These are phyloP conservation scores for Xylariaceae sp. DNA, from an alignment of 2,329 filamentous ascomycete genomes.

Conservation along the genomic window DNA sequence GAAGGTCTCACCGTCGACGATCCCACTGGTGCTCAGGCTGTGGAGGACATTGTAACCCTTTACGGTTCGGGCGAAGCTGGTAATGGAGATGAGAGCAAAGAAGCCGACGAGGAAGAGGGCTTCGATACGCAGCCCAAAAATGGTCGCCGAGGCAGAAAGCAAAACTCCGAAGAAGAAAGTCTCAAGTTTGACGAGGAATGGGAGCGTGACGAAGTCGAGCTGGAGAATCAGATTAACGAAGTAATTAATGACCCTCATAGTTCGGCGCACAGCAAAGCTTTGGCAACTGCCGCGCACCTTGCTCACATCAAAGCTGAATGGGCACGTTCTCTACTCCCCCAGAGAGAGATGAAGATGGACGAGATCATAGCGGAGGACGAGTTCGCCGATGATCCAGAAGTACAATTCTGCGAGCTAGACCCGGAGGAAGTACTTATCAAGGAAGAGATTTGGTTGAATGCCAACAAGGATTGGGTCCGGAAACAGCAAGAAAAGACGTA, in stretches of 20 bases:
- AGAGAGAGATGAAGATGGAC: conserved; percentile 50
- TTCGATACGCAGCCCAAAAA: conserved; percentile 12
- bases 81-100: conserved; percentile 28
- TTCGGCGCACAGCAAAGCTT: conserved; percentile 49
- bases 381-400: conserved; percentile 85
- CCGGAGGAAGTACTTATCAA: conserved; percentile 74
- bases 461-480: conserved; percentile 91
- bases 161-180: conserved; percentile 33
- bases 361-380: conserved; percentile 71
- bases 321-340: conserved; percentile 44
- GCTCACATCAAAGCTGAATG: conserved; percentile 50
- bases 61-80: conserved; percentile 33
- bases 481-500: conserved; percentile 80
- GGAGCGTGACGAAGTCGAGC: conserved; percentile 56
- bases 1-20: conserved; percentile 30
- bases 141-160: conserved; percentile 9
- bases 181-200: conserved; percentile 58
- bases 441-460: conserved; percentile 88
- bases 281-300: conserved; percentile 53
- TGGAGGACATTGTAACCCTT: conserved; percentile 38
- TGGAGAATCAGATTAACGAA: conserved; percentile 66
- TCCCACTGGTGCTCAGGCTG: conserved; percentile 37
- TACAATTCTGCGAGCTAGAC: conserved; percentile 70
- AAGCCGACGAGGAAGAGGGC: conserved; percentile 36
- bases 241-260: conserved; percentile 59